Conservation (phyloP, 176 grass and related monocot species). For the Dendrocalamus sinicus region DNA sequence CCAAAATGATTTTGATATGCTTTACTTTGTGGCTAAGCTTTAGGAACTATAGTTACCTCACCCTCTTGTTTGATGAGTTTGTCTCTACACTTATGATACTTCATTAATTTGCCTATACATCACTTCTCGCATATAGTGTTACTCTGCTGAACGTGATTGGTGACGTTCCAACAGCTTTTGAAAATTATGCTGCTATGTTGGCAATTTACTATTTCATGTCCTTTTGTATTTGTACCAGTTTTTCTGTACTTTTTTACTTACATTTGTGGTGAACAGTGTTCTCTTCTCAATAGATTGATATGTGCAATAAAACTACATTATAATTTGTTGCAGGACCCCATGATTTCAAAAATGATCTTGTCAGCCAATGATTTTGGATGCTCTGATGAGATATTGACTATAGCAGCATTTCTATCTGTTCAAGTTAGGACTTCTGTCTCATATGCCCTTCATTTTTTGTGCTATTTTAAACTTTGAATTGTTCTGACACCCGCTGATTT, state of each 20-base stretch:
- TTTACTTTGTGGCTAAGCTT: constrained; percentile 3
- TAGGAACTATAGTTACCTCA: background rate
- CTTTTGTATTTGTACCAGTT: background rate
- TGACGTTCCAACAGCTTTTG: background rate
- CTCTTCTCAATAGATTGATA: constrained; percentile 14
- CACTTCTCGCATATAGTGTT: background rate
- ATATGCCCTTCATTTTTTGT: constrained; percentile 25
- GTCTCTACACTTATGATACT: background rate
- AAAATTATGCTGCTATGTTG: constrained; percentile 10
- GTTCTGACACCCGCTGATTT: constrained; percentile 41
- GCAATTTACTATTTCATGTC: background rate
- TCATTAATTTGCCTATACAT: constrained; percentile 4
- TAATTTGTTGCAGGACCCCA: constrained; percentile 76
- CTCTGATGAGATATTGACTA: constrained; percentile 94
- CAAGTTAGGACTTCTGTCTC: constrained; percentile 60
- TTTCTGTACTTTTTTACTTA: background rate
- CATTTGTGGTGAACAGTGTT: background rate
- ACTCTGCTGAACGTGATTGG: constrained; percentile 9
- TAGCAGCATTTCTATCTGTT: constrained; percentile 91
- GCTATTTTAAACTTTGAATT: constrained; percentile 28
- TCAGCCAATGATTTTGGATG: constrained; percentile 83
- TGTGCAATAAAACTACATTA: constrained; percentile 4
- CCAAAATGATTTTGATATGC: constrained; percentile 5
- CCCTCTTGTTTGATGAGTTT: background rate
- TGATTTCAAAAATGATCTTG: constrained; percentile 97